phyloP scores from a whole-genome alignment of 2,329 filamentous ascomycete genomes.

The Aspergillus glaucus region DNA sequence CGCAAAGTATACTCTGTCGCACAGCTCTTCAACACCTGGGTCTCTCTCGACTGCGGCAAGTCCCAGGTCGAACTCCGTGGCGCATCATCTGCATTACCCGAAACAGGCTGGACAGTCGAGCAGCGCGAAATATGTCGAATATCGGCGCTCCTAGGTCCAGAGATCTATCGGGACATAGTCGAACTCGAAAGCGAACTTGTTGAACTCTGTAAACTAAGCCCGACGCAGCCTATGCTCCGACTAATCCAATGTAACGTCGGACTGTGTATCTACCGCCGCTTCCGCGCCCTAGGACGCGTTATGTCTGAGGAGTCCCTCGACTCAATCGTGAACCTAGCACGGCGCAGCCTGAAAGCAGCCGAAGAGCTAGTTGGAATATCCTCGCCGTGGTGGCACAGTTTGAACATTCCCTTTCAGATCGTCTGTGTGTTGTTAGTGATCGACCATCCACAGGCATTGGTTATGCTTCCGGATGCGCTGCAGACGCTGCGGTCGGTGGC shows the following conservation, averaged over 20 bases:
- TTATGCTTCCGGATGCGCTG: not conserved
- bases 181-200: slow-evolving; percentile 3
- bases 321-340: not conserved
- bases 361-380: not conserved
- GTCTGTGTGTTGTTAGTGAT: slow-evolving; percentile 8
- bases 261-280: slow-evolving; percentile 3
- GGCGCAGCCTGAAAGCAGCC: not conserved
- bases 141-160: slow-evolving; percentile 4
- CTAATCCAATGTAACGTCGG: slow-evolving; percentile 4
- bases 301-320: slow-evolving; percentile 1
- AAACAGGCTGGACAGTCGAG: slow-evolving; percentile 4
- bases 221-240: slow-evolving; percentile 2
- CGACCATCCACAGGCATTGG: slow-evolving; percentile 9
- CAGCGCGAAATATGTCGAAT: slow-evolving; percentile 4
- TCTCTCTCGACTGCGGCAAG: slow-evolving; percentile 8
- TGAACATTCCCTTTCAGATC: slow-evolving; percentile 14
- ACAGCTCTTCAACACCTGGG: slow-evolving; percentile 9
- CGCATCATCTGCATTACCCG: slow-evolving; percentile 2
- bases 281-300: not conserved
- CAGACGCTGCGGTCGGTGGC: slow-evolving; percentile 3
- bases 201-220: not conserved
- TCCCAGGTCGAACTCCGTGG: slow-evolving; percentile 3
- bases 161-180: not conserved
- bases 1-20: slow-evolving; percentile 8
- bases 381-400: slow-evolving; percentile 13